Evolutionary conservation across 345 rosid genomes (phyloP).

Genomic region (Stellera chamaejasme): DNA sequence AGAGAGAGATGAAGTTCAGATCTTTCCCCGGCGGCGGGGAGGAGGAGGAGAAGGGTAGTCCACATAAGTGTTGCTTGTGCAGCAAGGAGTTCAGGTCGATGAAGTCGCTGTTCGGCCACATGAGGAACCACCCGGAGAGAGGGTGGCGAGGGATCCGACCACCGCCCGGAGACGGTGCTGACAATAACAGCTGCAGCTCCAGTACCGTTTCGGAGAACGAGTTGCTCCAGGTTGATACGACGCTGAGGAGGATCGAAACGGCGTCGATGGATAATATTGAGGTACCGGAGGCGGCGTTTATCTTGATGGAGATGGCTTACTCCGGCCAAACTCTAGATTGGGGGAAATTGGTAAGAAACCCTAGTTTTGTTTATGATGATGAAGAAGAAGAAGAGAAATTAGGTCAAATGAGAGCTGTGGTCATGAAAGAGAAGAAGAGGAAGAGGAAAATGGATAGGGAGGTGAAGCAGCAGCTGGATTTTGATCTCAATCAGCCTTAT

Average conservation of each 20-base stretch:
- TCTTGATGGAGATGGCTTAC: conserved; percentile 7
- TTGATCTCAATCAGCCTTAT: conserved; percentile 28
- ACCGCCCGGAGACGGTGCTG: conserved; percentile 17
- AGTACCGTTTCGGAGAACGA: conserved; percentile 10
- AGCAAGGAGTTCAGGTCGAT: conserved; percentile 28
- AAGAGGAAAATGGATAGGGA: not conserved
- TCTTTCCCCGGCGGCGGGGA: not conserved
- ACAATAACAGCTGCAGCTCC: conserved; percentile 7
- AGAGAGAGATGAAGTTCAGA: conserved; percentile 2
- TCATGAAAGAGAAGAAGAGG: not conserved
- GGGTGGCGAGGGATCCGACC: conserved; percentile 55
- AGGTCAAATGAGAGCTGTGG: not conserved
- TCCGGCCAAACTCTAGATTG: not conserved
- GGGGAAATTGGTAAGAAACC: not conserved
- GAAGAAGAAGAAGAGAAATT: not conserved
- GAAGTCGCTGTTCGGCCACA: conserved; percentile 69
- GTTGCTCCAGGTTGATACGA: conserved; percentile 13
- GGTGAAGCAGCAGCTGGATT: not conserved
- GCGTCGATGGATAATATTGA: not conserved
- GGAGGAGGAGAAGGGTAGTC: not conserved
- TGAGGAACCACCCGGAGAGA: conserved; percentile 75
- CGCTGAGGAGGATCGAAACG: conserved; percentile 3
- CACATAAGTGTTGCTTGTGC: conserved; percentile 27
- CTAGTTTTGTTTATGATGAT: not conserved
- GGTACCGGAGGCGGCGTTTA: conserved; percentile 13